A percentile compares a stretch with the other conserved stretches of the same genome.
Evolutionary conservation across 2,329 filamentous ascomycete species (phyloP).

Genomic region (Chaetomiaceae sp.): DNA sequence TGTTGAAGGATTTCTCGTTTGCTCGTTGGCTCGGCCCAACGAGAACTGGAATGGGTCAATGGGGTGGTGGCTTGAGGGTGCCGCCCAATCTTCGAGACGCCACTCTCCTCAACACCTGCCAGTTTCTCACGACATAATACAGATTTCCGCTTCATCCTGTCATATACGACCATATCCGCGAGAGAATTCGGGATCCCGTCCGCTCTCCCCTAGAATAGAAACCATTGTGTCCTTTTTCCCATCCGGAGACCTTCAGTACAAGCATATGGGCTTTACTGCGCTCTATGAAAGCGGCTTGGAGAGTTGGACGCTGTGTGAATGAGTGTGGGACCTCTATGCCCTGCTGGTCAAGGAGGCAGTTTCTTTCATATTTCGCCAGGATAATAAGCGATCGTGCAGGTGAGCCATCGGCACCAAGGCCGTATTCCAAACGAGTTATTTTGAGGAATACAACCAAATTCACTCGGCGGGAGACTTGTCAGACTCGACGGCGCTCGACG

Average conservation of each 20-base stretch:
- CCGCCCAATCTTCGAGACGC: no score
- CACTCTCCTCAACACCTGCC: no score
- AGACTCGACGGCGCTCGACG: neutral
- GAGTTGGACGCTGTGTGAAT: neutral
- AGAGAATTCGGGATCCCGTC: no score
- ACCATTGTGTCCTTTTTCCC: neutral
- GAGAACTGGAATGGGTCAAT: no score
- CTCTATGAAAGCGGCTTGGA: neutral
- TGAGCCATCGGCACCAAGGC: neutral
- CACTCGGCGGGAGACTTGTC: neutral
- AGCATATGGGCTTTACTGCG: neutral
- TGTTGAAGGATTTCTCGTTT: no score
- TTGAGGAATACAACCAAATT: neutral
- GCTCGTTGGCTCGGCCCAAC: no score
- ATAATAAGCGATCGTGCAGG: neutral
- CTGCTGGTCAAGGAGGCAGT: neutral
- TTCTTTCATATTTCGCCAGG: neutral
- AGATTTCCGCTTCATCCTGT: no score
- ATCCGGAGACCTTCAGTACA: neutral
- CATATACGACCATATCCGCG: no score
- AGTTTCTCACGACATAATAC: no score
- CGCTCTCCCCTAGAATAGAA: no score
- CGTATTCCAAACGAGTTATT: neutral
- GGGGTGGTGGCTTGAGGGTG: no score
- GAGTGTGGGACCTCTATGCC: neutral